These are phyloP conservation scores for Medicago arabica DNA, from an alignment of 306 rosid species.

Conservation along the genomic window DNA sequence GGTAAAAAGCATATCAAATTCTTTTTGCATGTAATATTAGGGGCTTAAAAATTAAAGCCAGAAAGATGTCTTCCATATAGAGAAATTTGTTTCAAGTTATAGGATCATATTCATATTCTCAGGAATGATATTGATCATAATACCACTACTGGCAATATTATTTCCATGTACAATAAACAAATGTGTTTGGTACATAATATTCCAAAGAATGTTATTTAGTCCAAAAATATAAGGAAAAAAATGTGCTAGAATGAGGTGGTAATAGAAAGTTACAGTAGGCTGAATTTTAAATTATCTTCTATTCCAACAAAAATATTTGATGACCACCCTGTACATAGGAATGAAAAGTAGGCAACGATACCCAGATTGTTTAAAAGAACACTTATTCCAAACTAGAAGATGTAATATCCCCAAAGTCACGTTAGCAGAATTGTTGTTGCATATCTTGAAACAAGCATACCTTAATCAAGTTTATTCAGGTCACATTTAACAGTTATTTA, in stretches of 20 bases:
- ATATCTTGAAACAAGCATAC: neutral
- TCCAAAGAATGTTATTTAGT: neutral
- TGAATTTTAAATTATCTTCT: neutral
- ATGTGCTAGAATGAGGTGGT: neutral
- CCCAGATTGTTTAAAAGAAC: neutral
- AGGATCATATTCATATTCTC: neutral
- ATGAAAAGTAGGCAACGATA: neutral
- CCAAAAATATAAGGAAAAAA: neutral
- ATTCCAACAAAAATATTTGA: neutral
- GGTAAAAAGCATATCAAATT: too few species aligned
- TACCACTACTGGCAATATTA: too few species aligned
- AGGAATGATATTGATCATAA: too few species aligned
- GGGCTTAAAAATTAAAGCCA: conserved; percentile 5
- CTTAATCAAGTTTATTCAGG: conserved; percentile 11
- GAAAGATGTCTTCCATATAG: neutral
- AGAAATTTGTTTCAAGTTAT: neutral
- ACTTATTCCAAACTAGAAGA: neutral
- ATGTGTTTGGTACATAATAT: neutral
- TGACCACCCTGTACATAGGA: neutral
- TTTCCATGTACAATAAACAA: neutral
- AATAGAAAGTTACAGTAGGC: neutral
- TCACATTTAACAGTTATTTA: conserved; percentile 11
- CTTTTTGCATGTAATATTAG: neutral
- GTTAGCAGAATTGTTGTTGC: neutral
- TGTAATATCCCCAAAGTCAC: neutral